These are phyloP conservation scores for Clarireedia monteithiana DNA, from an alignment of 2,329 filamentous ascomycete species.

Conservation along the genomic window DNA sequence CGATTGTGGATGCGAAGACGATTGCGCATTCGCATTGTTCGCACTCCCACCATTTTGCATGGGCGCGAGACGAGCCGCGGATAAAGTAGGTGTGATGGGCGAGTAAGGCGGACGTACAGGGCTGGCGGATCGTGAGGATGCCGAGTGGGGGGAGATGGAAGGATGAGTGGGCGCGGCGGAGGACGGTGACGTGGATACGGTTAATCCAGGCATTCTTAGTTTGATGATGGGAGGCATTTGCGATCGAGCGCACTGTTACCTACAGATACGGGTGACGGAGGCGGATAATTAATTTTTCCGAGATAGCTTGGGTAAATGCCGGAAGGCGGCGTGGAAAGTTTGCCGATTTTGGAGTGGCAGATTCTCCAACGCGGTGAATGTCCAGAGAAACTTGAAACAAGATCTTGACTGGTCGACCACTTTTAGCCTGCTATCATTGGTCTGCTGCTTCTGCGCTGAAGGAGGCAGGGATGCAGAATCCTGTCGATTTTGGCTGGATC, in stretches of 20 bases:
- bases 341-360: no score
- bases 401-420: no score
- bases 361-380: no score
- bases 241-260: neutral
- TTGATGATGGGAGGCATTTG: conserved; percentile 8
- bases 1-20: neutral
- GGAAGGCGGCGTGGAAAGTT: no score
- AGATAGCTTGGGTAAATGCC: neutral
- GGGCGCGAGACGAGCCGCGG: conserved; percentile 16
- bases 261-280: neutral
- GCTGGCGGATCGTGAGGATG: conserved; percentile 20
- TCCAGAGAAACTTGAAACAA: no score
- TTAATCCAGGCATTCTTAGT: conserved; percentile 4
- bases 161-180: neutral
- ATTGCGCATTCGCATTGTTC: neutral
- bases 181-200: neutral
- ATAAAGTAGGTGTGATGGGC: conserved; percentile 26
- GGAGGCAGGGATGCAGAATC: no score
- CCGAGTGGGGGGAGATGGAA: neutral
- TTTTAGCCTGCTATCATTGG: no score
- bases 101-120: conserved; percentile 26
- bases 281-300: neutral
- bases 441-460: no score
- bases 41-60: neutral
- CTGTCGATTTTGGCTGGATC: no score